Conservation (phyloP, 371 early-diverging fungal genomes). For the Mucor plumbeus region DNA sequence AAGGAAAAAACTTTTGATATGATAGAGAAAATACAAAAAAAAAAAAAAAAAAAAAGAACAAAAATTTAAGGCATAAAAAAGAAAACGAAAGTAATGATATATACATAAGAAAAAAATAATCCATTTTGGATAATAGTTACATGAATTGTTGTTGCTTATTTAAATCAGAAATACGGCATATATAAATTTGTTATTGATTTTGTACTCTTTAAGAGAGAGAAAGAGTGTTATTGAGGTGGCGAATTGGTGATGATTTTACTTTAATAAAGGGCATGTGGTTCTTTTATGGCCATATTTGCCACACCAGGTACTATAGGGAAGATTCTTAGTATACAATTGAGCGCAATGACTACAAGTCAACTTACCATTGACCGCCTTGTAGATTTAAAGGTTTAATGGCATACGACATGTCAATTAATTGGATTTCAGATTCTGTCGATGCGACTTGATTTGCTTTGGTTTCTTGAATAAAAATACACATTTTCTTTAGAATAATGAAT, state of each 20-base stretch:
- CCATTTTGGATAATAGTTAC: not conserved
- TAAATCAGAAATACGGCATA: not conserved
- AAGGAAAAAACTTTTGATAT: not conserved
- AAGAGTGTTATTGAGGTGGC: not conserved
- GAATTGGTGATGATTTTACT: constrained; percentile 12
- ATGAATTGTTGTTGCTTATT: not conserved
- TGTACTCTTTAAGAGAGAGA: not conserved
- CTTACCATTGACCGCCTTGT: constrained; percentile 33
- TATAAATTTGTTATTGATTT: not conserved
- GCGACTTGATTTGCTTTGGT: not conserved
- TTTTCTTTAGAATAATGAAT: not conserved
- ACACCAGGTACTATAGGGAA: constrained; percentile 24
- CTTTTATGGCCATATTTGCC: constrained; percentile 34
- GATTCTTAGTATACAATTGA: not conserved
- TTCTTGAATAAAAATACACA: not conserved
- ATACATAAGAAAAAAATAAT: not conserved
- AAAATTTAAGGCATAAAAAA: not conserved
- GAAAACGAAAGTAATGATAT: not conserved
- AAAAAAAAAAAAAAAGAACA: not conserved
- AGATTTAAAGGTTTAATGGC: constrained; percentile 28
- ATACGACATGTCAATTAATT: constrained; percentile 11
- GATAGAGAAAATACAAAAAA: not conserved
- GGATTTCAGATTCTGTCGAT: not conserved
- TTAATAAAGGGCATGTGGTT: constrained; percentile 24
- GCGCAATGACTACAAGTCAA: constrained; percentile 42